phyloP scores from a whole-genome alignment of 768 basidiomycete genomes.

The Tylopilus vinaceipallidus region DNA sequence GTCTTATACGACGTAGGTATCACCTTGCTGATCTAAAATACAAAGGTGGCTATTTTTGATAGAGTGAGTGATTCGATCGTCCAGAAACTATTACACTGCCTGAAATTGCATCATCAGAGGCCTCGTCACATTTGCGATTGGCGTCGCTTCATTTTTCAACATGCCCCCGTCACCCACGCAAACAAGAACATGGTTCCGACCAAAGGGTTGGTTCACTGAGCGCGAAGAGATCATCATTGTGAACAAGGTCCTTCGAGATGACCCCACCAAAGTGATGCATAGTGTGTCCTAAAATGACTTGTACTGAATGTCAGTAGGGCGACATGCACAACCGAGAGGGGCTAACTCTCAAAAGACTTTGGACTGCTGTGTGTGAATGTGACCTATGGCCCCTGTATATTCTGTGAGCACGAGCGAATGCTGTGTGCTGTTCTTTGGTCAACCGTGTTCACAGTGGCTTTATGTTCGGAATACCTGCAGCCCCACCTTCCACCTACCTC shows the following conservation, averaged over 20 bases:
- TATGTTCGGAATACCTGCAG: constrained; percentile 49
- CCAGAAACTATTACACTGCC: no score
- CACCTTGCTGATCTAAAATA: background rate
- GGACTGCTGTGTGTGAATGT: constrained; percentile 56
- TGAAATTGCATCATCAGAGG: constrained; percentile 1
- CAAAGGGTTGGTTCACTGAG: constrained; percentile 63
- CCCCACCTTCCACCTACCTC: constrained; percentile 53
- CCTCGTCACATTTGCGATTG: constrained; percentile 50
- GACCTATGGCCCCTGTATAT: constrained; percentile 69
- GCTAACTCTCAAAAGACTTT: constrained; percentile 46
- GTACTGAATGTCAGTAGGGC: constrained; percentile 6
- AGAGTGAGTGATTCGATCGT: constrained; percentile 29
- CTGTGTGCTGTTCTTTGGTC: background rate
- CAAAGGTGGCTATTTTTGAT: constrained; percentile 26
- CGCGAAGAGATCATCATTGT: constrained; percentile 63
- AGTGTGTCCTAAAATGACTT: background rate
- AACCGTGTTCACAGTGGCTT: constrained; percentile 38
- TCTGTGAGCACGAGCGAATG: constrained; percentile 25
- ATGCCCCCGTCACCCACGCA: no score
- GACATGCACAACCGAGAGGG: constrained; percentile 75
- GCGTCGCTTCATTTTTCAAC: constrained; percentile 51
- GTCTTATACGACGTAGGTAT: no score
- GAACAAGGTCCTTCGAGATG: constrained; percentile 57
- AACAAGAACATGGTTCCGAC: no score
- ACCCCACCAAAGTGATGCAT: constrained; percentile 52